phyloP scores from a whole-genome alignment of 1,139 yeast genomes.

The Suhomyces ambrosiae region DNA sequence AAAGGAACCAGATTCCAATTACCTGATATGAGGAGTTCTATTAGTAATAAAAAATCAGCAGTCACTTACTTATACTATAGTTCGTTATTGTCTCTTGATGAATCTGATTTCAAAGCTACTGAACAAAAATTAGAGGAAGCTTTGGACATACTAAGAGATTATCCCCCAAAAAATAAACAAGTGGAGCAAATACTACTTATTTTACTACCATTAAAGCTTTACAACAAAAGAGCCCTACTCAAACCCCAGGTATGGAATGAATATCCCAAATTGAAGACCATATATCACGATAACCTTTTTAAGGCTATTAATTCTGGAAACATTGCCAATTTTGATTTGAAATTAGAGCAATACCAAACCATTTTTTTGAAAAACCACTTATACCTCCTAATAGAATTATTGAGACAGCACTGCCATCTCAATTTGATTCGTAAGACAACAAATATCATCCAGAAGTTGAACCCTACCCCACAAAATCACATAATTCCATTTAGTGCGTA shows the following conservation, averaged over 20 bases:
- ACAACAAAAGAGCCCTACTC: slow-evolving; percentile 46
- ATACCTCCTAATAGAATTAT: slow-evolving; percentile 60
- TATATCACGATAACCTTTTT: slow-evolving; percentile 54
- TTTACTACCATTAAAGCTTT: slow-evolving; percentile 57
- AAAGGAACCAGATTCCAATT: slow-evolving; percentile 49
- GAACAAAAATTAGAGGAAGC: slow-evolving; percentile 53
- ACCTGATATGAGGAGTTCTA: slow-evolving; percentile 55
- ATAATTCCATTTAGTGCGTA: slow-evolving; percentile 52
- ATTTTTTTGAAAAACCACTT: slow-evolving; percentile 61
- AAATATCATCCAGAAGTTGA: slow-evolving; percentile 31
- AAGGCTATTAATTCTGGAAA: slow-evolving; percentile 58
- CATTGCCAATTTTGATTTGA: slow-evolving; percentile 47
- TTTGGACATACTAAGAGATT: slow-evolving; percentile 33
- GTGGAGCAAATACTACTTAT: slow-evolving; percentile 47
- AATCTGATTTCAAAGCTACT: slow-evolving; percentile 57
- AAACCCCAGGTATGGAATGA: slow-evolving; percentile 38
- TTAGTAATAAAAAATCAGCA: slow-evolving; percentile 51
- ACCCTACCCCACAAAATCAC: slow-evolving; percentile 29
- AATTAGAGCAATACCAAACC: slow-evolving; percentile 46
- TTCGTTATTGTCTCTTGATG: slow-evolving; percentile 64
- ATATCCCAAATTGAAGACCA: slow-evolving; percentile 43
- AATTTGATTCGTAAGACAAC: slow-evolving; percentile 55
- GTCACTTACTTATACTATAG: slow-evolving; percentile 66
- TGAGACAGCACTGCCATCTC: slow-evolving; percentile 55
- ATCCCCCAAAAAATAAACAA: slow-evolving; percentile 29